Base-by-base conservation (phyloP, 2,329 filamentous ascomycete genomes). In the Neonectria ditissima region DNA sequence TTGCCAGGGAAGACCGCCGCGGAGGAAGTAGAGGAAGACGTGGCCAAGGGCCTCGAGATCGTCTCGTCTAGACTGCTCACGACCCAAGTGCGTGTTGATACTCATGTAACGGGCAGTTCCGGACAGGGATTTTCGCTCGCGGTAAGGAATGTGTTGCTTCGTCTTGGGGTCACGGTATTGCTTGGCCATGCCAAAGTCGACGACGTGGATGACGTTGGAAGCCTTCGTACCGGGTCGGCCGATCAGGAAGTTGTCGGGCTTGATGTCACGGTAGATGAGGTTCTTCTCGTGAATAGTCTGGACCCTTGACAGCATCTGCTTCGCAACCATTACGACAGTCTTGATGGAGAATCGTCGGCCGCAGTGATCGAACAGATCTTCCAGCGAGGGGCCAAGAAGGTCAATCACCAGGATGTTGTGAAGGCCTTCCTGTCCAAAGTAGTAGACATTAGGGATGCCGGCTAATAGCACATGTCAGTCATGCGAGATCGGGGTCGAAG, bases 151-250 rank as follows among this genome's bases (percentile, higher is more conserved):
- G 81, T 99, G 96, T 80, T 98, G 96, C 82, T 98, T 98, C 39
- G 96, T 97, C 86, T 98, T 98, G 60, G 96, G 96, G 74, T 99
- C 96, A 73, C 96, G 91, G 81, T 98, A 99, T 80, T 98, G 96
- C 84, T 99, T 99, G 68, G 96, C 96, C 96, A 99, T 98, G 75
- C 96, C 96, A 75, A 99, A 99, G 80, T 99, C 96, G 74, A 99
- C 94, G 39, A 98, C 96, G 77, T 99, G 95, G 71, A 99, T 97
- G 60, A 98, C 94, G 79, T 97, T 98, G 75, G 94, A 92, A n/a
- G 92, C 88, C 83, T 98, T 98, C 65, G 94, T 94, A 73, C 90
- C 91, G 0, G 94, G 94, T 52, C 95, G 90, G 58, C 96, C 96
- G 74, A 98, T 97, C 68, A 99, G 87, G 83, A 99, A 98, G 84